Base-by-base conservation (phyloP, 306 rosid species). In the Luffa acutangula region DNA sequence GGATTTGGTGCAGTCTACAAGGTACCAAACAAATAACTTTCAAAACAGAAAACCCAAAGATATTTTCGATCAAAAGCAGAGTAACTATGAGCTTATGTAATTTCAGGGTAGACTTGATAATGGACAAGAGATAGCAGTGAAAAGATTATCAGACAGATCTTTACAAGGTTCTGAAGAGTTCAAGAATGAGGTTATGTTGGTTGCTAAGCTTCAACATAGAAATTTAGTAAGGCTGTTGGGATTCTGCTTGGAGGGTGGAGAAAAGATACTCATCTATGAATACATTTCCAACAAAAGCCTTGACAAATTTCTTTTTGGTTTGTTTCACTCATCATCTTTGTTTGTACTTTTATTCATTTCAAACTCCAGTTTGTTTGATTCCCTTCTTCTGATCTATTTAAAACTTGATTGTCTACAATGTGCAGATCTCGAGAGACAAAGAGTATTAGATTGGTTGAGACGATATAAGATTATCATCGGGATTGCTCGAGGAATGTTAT, bases 191-290 rank as follows among this genome's bases (percentile, higher is more conserved):
- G 91, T 88, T 14, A 43, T 83, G 63, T 80, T 93, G 48, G 81
- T 93, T 60, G 86, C 88, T 14, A 93, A 88, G 36, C 97, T 90
- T 83, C 96, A 90, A 39, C 96, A 88, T 20, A 90, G 86, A 85
- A 93, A 89, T 89, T 86, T 93, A 65, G 92, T 89, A 66, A 87
- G 83, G 14, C 79, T 93, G 31, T 66, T 88, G 3, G 96, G 96
- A 20, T 93, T 87, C 53, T 93, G 96, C 75, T 82, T 84, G 6
- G 81, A 87, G 54, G 87, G 84, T 2, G 57, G 60, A 7, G 96
- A 92, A 67, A 90, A 87, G 48, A 80, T 90, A 67, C 97, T 92
- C 8, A 41, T 89, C 3, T 92, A 92, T 56, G 96, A 92, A 83
- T 90, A 82, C 78, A 89, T 92, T 36, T 83, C 97, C 57, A 89